Evolutionary conservation across 2,329 filamentous ascomycete genomes (phyloP).

Genomic region (Fusarium sp.): DNA sequence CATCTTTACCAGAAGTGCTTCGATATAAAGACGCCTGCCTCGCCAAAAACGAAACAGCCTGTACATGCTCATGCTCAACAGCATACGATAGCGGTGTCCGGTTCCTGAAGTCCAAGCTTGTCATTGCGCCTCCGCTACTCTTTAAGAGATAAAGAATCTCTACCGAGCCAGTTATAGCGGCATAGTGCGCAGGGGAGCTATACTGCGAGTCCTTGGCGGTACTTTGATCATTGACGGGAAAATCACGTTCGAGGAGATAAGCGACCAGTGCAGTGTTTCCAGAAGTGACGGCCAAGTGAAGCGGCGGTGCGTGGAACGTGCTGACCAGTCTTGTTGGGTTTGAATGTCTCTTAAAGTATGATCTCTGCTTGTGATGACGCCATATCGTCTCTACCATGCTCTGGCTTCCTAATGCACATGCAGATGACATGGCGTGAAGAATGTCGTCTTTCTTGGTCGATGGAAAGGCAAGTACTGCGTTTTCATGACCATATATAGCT

Average conservation of each 20-base stretch:
- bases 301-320: not conserved
- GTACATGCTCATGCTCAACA: not conserved
- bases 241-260: not conserved
- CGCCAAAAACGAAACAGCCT: not conserved
- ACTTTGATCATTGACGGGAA: not conserved
- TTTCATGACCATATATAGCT: not conserved
- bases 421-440: not conserved
- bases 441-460: not conserved
- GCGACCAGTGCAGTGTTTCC: rapidly evolving
- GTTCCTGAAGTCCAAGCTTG: not conserved
- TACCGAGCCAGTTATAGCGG: not conserved
- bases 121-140: rapidly evolving
- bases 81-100: not conserved
- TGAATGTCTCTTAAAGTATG: not conserved
- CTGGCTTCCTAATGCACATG: not conserved
- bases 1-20: not conserved
- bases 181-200: not conserved
- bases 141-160: not conserved
- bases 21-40: not conserved
- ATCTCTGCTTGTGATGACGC: not conserved
- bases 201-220: not conserved
- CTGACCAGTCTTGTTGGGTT: not conserved
- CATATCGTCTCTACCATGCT: not conserved
- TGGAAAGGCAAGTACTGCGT: not conserved
- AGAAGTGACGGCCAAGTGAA: not conserved